Base-by-base conservation (phyloP, 176 grass and related monocot genomes). In the Lolium multiflorum region DNA sequence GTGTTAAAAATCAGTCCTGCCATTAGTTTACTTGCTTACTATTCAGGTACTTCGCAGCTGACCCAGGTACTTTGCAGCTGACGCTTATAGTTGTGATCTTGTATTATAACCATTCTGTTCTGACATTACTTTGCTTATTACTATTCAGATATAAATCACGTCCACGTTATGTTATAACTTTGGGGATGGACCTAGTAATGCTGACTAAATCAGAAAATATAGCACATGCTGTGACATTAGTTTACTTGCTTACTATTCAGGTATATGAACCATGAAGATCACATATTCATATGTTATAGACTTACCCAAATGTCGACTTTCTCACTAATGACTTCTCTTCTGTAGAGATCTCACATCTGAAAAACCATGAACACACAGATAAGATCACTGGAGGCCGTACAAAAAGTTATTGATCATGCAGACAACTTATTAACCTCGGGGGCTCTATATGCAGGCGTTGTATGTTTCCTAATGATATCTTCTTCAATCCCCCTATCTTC, bases 261-360 rank as follows among this genome's bases (percentile, higher is more conserved):
- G 31, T 37, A 64, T 64, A 68, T 58, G 38, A 41, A 59, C 74
- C 14, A 9, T 85, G 72, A 84, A 84, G 22, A 26, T 12, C 20
- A n/a, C 43, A 51, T 81, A 10, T 56, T 77, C 26, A 77, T 62
- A 81, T 86, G 28, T 31, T 86, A 68, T 43, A 41, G 59, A 73
- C 85, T 82, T 87, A 97, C 90, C 94, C 92, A 97, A 79, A 97
- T 92, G 55, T 97, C 94, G 1, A 94, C 94, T 65, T 97, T 97
- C 75, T 97, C 94, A 21, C 90, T 91, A 81, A 97, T 92, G 82
- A 97, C 85, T 82, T 97, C 94, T 87, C 74, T 97, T 87, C 92
- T 94, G 71, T 94, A 97, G 26, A 97, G 88, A 92, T 97, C 94
- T 90, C 94, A 97, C 92, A 97, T 97, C 94, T 97, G 89, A 60